phyloP scores from a whole-genome alignment of 2,329 filamentous ascomycete species.

The Colletotrichum sp. region DNA sequence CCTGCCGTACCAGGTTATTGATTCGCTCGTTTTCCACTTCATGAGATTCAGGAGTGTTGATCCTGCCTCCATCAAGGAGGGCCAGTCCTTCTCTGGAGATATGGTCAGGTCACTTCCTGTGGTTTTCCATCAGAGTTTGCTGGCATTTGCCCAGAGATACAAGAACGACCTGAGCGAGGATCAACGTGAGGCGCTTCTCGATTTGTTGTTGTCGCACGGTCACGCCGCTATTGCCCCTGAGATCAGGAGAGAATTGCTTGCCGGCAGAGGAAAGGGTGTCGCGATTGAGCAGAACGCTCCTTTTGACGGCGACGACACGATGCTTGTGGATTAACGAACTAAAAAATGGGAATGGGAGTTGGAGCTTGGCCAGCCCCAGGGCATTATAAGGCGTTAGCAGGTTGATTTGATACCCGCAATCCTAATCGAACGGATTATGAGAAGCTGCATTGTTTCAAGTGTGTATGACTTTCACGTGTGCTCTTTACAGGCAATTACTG shows the following conservation, averaged over 20 bases:
- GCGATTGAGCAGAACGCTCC: slow-evolving; percentile 62
- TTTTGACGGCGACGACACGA: slow-evolving; percentile 86
- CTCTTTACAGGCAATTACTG: neutral
- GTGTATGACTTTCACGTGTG: neutral
- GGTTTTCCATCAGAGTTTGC: slow-evolving; percentile 92
- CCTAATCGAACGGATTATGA: slow-evolving; percentile 21
- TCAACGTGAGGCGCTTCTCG: slow-evolving; percentile 87
- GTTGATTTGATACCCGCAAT: slow-evolving; percentile 25
- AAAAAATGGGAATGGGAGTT: slow-evolving; percentile 15
- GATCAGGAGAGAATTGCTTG: slow-evolving; percentile 85
- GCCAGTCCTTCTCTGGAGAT: slow-evolving; percentile 50
- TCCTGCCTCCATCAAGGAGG: slow-evolving; percentile 57
- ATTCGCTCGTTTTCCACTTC: slow-evolving; percentile 96
- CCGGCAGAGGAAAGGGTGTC: slow-evolving; percentile 85
- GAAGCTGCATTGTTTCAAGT: neutral
- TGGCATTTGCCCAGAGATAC: slow-evolving; percentile 93
- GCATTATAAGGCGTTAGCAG: slow-evolving; percentile 22
- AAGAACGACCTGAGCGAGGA: slow-evolving; percentile 96
- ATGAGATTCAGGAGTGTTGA: slow-evolving; percentile 81
- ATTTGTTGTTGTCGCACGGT: slow-evolving; percentile 82
- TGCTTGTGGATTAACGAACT: slow-evolving; percentile 68
- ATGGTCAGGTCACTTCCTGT: slow-evolving; percentile 77
- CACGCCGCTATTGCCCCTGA: slow-evolving; percentile 91
- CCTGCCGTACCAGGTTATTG: slow-evolving; percentile 91
- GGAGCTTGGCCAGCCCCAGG: slow-evolving; percentile 14